Base-by-base conservation (phyloP, 345 rosid species). In the Syzygium jambos region DNA sequence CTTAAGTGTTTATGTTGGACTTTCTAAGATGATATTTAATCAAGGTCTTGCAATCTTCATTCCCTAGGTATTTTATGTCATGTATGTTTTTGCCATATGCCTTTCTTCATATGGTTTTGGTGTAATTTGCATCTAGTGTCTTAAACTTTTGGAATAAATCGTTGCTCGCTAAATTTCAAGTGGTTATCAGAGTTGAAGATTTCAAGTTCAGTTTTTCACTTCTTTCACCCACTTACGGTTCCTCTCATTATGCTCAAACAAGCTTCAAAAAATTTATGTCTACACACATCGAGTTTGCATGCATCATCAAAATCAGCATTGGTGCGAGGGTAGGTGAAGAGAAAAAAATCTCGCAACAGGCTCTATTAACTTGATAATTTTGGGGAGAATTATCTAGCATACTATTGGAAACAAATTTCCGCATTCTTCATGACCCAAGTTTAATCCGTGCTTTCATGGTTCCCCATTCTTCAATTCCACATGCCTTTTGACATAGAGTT, bases 381-480 rank as follows among this genome's bases (percentile, higher is more conserved):
- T n/a, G 73, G 38, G 73, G 14, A n/a, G 9, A n/a, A n/a, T 61
- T n/a, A 61, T 61, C 2, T 1, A n/a, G 73, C 34, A 6, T n/a
- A 19, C 34, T 61, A 5, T 59, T 14, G 0, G 4, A 61, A n/a
- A 29, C 34, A n/a, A 61, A 61, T 3, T n/a, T 61, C 8, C 2
- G 4, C 73, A 13, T 13, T 61, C 34, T 61, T 61, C 0, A 0
- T 2, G 12, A 12, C 15, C 27, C 2, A n/a, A 61, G 7, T 61
- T 61, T 61, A n/a, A 3, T 13, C 34, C 0, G 0, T 1, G 0
- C 1, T n/a, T n/a, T 14, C n/a, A n/a, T 13, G 19, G 15, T 61
- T 61, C 17, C 38, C 11, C 78, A 15, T 16, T 16, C 6, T 65
- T 65, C 34, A 65, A 30, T 15, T 7, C 9, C 22, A 30, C 22